Evolutionary conservation across 106 monocot genomes (phyloP).

Genomic region (Phalaenopsis equestris): DNA sequence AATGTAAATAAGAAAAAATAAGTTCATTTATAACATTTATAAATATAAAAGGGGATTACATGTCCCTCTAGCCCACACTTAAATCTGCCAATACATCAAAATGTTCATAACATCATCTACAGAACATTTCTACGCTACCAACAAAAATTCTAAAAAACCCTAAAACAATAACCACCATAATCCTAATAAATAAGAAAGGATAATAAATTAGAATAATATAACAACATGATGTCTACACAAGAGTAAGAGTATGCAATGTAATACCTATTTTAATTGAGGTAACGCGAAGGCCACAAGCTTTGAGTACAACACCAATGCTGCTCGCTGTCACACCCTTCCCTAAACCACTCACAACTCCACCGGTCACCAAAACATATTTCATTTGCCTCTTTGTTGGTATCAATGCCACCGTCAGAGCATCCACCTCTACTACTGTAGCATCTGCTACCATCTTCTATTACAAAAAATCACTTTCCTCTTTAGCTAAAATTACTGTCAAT

Average conservation of each 20-base stretch:
- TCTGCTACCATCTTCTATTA: background rate
- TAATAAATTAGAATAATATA: background rate
- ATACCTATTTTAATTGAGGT: constrained; percentile 89
- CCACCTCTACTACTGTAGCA: background rate
- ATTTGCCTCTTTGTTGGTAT: constrained; percentile 21
- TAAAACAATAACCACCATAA: background rate
- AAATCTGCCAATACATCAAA: background rate
- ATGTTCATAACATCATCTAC: background rate
- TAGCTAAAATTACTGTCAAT: background rate
- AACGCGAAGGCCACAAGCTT: constrained; percentile 76
- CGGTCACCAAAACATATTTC: constrained; percentile 93
- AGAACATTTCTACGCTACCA: background rate
- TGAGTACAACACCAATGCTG: constrained; percentile 81
- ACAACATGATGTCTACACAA: background rate
- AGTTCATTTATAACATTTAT: too few species aligned
- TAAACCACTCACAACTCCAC: constrained; percentile 85
- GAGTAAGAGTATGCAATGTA: background rate
- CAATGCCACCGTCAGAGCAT: background rate
- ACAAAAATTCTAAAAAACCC: background rate
- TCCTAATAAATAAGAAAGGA: background rate
- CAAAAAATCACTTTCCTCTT: background rate
- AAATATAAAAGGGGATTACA: too few species aligned
- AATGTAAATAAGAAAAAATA: too few species aligned
- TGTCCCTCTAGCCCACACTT: too few species aligned
- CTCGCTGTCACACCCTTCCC: constrained; percentile 94